phyloP scores from a whole-genome alignment of 257 asterid species.

The Knoxia roxburghii region DNA sequence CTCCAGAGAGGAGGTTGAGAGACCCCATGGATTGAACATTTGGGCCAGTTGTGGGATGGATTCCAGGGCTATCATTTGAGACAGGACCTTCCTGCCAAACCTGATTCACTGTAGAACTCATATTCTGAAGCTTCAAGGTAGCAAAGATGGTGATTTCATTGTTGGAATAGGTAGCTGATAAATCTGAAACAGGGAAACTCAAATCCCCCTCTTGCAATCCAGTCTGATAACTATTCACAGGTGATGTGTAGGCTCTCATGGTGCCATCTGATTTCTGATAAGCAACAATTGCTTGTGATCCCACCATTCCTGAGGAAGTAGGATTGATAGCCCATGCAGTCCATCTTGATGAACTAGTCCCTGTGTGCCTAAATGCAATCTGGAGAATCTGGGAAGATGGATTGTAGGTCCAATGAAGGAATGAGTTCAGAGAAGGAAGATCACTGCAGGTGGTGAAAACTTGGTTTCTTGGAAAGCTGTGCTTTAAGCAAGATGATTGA shows the following conservation, averaged over 20 bases:
- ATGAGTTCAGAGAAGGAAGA: constrained; percentile 66
- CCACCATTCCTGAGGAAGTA: constrained; percentile 58
- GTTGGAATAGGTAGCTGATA: constrained; percentile 46
- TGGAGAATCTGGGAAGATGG: constrained; percentile 39
- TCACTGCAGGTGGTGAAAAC: constrained; percentile 53
- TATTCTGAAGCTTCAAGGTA: constrained; percentile 44
- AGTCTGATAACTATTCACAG: constrained; percentile 52
- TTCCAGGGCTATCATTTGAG: constrained; percentile 52
- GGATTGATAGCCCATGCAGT: constrained; percentile 89
- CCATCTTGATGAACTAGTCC: constrained; percentile 50
- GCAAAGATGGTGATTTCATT: constrained; percentile 61
- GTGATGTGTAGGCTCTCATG: constrained; percentile 58
- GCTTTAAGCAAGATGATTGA: constrained; percentile 49
- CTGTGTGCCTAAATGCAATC: constrained; percentile 56
- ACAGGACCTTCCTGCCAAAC: constrained; percentile 94
- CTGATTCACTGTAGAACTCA: constrained; percentile 55
- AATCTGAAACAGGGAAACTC: constrained; percentile 67
- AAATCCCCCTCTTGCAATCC: constrained; percentile 48
- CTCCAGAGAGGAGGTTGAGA: constrained; percentile 58
- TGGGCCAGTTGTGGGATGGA: constrained; percentile 49
- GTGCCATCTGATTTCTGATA: constrained; percentile 65
- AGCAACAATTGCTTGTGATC: constrained; percentile 76
- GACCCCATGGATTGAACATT: constrained; percentile 54
- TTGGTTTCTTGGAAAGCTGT: constrained; percentile 58
- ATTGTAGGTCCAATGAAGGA: constrained; percentile 69